Evolutionary conservation across 2,329 filamentous ascomycete genomes (phyloP).

Genomic region (Beauveria sp.): DNA sequence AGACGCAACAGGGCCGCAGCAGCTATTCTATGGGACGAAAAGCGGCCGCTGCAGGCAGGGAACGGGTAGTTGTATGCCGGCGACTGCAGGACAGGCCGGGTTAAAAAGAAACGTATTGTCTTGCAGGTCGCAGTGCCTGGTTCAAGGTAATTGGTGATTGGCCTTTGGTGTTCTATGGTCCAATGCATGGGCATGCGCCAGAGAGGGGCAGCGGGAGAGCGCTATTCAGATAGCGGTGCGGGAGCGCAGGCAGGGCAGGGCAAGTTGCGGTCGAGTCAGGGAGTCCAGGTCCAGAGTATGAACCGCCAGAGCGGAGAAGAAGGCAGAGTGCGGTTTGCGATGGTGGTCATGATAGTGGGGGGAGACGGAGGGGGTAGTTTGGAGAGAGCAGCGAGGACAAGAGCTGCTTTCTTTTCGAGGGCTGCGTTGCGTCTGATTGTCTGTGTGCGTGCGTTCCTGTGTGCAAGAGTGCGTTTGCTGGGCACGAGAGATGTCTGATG

Average conservation of each 20-base stretch:
- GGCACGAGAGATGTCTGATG: not conserved
- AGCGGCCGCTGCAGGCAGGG: not conserved
- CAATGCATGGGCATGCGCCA: constrained; percentile 11
- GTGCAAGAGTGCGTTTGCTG: not conserved
- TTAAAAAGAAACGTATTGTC: constrained; percentile 1
- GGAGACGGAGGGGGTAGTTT: not conserved
- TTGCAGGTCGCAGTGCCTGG: constrained; percentile 5
- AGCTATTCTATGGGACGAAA: not conserved
- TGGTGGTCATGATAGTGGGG: constrained; percentile 8
- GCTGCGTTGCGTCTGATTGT: not conserved
- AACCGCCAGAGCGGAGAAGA: constrained; percentile 11
- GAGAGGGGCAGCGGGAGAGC: constrained; percentile 3
- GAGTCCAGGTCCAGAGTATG: constrained; percentile 11
- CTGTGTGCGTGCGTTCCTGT: not conserved
- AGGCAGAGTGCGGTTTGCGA: constrained; percentile 4
- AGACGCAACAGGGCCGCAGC: not conserved
- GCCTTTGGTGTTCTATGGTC: constrained; percentile 3
- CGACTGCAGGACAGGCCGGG: not conserved
- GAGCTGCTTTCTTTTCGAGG: not conserved
- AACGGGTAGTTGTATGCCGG: not conserved
- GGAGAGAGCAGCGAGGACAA: not conserved
- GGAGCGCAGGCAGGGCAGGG: not conserved
- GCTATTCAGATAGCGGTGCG: constrained; percentile 1
- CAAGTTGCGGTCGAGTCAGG: constrained; percentile 8
- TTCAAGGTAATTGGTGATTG: constrained; percentile 8